A percentile compares a stretch with the other conserved stretches of the same genome.
phyloP scores from a whole-genome alignment of 2,329 filamentous ascomycete genomes.

The Fusarium pilosicola region DNA sequence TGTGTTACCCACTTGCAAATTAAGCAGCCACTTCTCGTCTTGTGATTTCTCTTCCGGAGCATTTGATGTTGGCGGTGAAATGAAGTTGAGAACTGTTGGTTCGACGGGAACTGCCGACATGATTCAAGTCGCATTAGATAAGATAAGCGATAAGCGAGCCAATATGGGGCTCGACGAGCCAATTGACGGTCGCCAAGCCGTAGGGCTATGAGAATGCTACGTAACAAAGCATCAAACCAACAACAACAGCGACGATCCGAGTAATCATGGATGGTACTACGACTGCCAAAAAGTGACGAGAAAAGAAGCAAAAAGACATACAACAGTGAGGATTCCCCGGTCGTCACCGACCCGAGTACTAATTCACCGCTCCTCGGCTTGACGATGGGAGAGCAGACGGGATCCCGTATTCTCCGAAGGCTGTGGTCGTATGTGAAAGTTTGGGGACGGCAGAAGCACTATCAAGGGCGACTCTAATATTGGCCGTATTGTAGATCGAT shows the following conservation, averaged over 20 bases:
- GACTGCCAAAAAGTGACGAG: background rate
- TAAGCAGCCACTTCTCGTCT: slow-evolving; percentile 13
- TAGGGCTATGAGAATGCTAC: background rate
- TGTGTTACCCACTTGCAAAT: background rate
- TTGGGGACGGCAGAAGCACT: background rate
- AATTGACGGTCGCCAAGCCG: background rate
- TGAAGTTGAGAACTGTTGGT: background rate
- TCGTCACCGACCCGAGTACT: slow-evolving; percentile 20
- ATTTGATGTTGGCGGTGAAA: background rate
- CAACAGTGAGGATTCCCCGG: slow-evolving; percentile 21
- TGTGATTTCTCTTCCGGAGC: slow-evolving; percentile 14
- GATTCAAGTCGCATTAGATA: background rate
- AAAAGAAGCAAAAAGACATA: slow-evolving; percentile 3
- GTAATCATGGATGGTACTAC: fast-evolving
- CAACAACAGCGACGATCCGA: background rate
- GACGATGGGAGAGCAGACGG: slow-evolving; percentile 25
- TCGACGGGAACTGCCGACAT: background rate
- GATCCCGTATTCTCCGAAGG: slow-evolving; percentile 23
- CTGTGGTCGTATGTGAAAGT: slow-evolving; percentile 23
- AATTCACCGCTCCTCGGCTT: slow-evolving; percentile 18
- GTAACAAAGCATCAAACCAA: background rate
- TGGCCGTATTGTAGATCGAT: too few relatives aligned
- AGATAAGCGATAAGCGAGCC: background rate
- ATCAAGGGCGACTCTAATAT: background rate
- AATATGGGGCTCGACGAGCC: background rate